A percentile compares a stretch with the other conserved stretches of the same genome.
Conservation (phyloP, 2,329 filamentous ascomycete species). For the Mycosphaerella arachidis region DNA sequence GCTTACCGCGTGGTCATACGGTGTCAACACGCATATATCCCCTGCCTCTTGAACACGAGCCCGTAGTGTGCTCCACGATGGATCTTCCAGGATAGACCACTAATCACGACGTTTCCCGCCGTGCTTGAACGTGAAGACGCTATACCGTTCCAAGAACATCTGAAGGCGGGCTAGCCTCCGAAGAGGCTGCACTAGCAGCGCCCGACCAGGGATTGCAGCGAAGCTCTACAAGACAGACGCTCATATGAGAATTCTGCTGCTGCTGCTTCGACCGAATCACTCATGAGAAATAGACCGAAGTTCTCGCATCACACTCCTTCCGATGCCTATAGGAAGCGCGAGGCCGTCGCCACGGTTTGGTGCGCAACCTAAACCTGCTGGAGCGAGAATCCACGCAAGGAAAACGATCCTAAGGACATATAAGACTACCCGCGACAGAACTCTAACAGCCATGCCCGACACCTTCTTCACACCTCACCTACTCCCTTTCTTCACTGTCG, state of each 20-base stretch:
- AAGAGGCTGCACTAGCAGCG: background rate
- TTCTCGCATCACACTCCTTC: background rate
- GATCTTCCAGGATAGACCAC: background rate
- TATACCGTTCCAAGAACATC: too few relatives aligned
- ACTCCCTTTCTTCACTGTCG: background rate
- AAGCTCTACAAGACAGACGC: background rate
- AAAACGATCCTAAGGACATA: background rate
- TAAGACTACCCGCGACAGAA: background rate
- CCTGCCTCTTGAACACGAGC: too few relatives aligned
- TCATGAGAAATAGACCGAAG: background rate
- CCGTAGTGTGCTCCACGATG: background rate
- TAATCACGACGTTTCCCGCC: too few relatives aligned
- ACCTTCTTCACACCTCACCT: background rate
- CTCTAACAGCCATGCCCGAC: background rate
- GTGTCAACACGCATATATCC: background rate
- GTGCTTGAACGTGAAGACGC: too few relatives aligned
- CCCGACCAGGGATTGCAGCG: too few relatives aligned
- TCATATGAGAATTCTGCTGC: background rate
- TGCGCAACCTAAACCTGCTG: background rate
- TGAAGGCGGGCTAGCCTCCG: background rate
- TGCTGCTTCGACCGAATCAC: background rate
- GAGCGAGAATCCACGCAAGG: background rate
- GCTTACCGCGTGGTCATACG: too few relatives aligned
- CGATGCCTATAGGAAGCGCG: background rate
- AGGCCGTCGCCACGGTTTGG: background rate